A percentile compares a stretch with the other conserved stretches of the same genome.
These are phyloP conservation scores for Saccharomyces hybrid DNA, from an alignment of 1,139 yeast species.

Conservation along the genomic window DNA sequence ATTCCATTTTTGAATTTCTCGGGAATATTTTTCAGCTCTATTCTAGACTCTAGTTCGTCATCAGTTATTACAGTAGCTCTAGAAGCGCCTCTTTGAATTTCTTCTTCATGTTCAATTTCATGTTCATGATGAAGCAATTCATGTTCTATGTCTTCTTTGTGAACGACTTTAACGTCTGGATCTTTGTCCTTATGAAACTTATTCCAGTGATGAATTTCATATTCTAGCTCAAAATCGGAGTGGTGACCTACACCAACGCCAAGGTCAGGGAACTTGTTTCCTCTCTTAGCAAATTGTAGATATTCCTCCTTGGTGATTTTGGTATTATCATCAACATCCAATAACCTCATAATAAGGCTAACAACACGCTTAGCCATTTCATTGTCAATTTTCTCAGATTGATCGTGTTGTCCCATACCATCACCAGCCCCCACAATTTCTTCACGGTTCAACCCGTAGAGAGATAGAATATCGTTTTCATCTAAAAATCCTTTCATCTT, in stretches of 20 bases:
- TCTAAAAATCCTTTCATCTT: slow-evolving; percentile 47
- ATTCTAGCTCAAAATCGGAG: slow-evolving; percentile 87
- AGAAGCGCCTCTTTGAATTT: slow-evolving; percentile 37
- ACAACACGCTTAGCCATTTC: slow-evolving; percentile 54
- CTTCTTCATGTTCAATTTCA: slow-evolving; percentile 68
- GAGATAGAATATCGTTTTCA: slow-evolving; percentile 57
- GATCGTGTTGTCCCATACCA: slow-evolving; percentile 76
- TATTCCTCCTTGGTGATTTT: slow-evolving; percentile 62
- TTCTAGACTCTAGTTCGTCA: slow-evolving; percentile 34
- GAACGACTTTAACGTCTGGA: slow-evolving; percentile 73
- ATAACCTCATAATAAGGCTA: slow-evolving; percentile 44
- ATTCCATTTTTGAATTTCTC: slow-evolving; percentile 30
- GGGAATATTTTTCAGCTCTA: slow-evolving; percentile 33
- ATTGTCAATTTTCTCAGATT: slow-evolving; percentile 49
- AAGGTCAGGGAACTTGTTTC: slow-evolving; percentile 80
- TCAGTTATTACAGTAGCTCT: slow-evolving; percentile 36
- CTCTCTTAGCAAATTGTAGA: slow-evolving; percentile 49
- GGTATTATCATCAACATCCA: slow-evolving; percentile 66
- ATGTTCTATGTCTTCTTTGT: slow-evolving; percentile 84
- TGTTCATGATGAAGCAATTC: slow-evolving; percentile 83
- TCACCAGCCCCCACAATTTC: slow-evolving; percentile 80
- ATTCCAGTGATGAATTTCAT: slow-evolving; percentile 93
- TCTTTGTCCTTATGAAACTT: slow-evolving; percentile 73
- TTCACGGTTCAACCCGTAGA: slow-evolving; percentile 72
- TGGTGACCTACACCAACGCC: slow-evolving; percentile 97